Evolutionary conservation across 2,329 filamentous ascomycete genomes (phyloP).

Genomic region (Fusarium sp.): DNA sequence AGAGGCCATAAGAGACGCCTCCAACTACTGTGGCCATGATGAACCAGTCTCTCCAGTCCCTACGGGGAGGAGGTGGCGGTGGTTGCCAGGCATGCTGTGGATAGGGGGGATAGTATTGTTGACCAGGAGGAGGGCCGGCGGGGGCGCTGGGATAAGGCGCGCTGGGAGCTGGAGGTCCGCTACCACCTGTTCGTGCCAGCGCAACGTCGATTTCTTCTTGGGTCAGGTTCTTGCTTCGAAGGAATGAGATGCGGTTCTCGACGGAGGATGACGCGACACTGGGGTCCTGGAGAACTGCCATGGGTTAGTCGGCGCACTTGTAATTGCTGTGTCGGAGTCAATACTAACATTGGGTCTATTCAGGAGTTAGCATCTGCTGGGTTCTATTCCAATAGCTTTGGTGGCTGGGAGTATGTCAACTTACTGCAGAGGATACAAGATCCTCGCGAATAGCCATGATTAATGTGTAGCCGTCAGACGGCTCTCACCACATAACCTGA

Average conservation of each 20-base stretch:
- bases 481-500: slow-evolving; percentile 40
- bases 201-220: slow-evolving; percentile 93
- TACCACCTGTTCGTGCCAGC: slow-evolving; percentile 77
- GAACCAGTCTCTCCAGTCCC: slow-evolving; percentile 99
- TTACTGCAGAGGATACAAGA: slow-evolving; percentile 82
- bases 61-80: slow-evolving; percentile 70
- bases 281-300: slow-evolving; percentile 88
- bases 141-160: slow-evolving; percentile 56
- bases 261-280: slow-evolving; percentile 89
- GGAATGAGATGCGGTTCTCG: slow-evolving; percentile 90
- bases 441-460: slow-evolving; percentile 92
- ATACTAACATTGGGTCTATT: slow-evolving; percentile 55
- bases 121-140: slow-evolving; percentile 54
- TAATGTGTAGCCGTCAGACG: slow-evolving; percentile 25
- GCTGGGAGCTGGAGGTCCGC: slow-evolving; percentile 54
- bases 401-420: slow-evolving; percentile 33
- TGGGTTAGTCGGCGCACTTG: slow-evolving; percentile 30
- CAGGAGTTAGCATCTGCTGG: slow-evolving; percentile 28
- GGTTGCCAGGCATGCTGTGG: slow-evolving; percentile 67
- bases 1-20: slow-evolving; percentile 88
- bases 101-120: slow-evolving; percentile 59
- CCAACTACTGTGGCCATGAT: slow-evolving; percentile 98
- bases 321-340: background rate
- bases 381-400: background rate
- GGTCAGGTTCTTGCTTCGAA: slow-evolving; percentile 96